Evolutionary conservation across 2,329 filamentous ascomycete species (phyloP), one percentile per base, ranked within the genome.

Genomic region (Scedosporium dehoogii): DNA sequence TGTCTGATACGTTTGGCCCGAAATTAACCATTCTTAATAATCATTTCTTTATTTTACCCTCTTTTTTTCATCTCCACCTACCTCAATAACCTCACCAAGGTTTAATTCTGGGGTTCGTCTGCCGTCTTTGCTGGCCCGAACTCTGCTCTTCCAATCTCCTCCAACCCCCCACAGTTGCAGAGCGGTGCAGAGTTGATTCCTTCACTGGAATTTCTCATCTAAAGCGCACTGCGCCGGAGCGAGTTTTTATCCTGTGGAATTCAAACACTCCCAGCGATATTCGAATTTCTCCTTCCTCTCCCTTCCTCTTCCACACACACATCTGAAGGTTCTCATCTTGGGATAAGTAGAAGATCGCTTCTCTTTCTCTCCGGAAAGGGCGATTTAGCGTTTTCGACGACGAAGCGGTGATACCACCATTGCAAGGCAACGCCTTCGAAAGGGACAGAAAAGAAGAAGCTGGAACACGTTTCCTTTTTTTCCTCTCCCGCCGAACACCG

Each of bases 1-100:
- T 74, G 73, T 71, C 75, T 74, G 73, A 72, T 73, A 72, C 77
- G 76, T 80, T 74, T 70, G 78, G 77, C 75, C 76, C 21, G 4
- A 53, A 21, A 53, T 21, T 14, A 12, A 27, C 73, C 68, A 69
- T 53, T 33, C 48, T 53, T 53, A 53, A 61, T 56, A 55, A 38
- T 51, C 67, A 63, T 63, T 69, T 71, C 72, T 71, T 70, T 69
- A 73, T 73, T 73, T 71, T 70, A 69, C 72, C 68, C 68, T 70
- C 69, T 33, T 27, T 42, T 56, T 57, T 18, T 5, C 51, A n/a
- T 33, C 60, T 42, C 60, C 41, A 48, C 38, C 42, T n/a, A 27
- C 48, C 38, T 33, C 58, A 12, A 63, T 61, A 67, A 65, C 58
- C 62, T 53, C 67, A 66, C 65, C 67, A 51, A 33, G 63, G 66